Base-by-base conservation (phyloP, 306 rosid species). In the Acacia acuminata region DNA sequence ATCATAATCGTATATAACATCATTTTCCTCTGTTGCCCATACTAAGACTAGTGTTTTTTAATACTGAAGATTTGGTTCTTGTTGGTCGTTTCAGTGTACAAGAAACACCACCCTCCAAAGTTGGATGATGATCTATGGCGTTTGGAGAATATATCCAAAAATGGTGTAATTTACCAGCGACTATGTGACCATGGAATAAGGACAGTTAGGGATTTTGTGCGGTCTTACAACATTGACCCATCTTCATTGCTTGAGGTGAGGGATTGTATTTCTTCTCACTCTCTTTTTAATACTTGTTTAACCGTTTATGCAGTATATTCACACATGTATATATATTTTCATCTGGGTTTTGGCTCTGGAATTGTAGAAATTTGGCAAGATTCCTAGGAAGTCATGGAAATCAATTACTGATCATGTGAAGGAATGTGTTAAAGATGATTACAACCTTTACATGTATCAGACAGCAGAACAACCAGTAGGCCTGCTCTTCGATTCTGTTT, bases 81-180 rank as follows among this genome's bases (percentile, higher is more conserved):
- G 58, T 75, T 55, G 73, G 45, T 84, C 74, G 7, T 76, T 87
- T 40, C 86, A 94, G 98, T 40, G 40, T 84, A 89, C 77, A 78
- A 70, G 88, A 94, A 94, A 32, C 92, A 88, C 77, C 20, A 76
- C 78, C 94, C 93, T 69, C 97, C 98, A 40, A 36, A 1, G 19
- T 84, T 88, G 87, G 27, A 75, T 0, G 97, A 93, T 47, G 86
- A 88, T 25, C 4, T 89, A 27, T 94, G 92, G 93, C 93, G 97
- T 50, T 85, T 94, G 88, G 79, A 66, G 84, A 84, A n/a, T 74
- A 90, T 94, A 43, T 83, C 88, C 2, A 88, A 83, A 79, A 86
- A 76, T 2, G 97, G 98, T 7, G 8, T 13, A 36, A 15, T 65
- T 71, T 89, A 83, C 71, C 69, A 36, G 72, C 78, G 73, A 60